phyloP scores from a whole-genome alignment of 1,284 basidiomycete species.

The Somion occarium region DNA sequence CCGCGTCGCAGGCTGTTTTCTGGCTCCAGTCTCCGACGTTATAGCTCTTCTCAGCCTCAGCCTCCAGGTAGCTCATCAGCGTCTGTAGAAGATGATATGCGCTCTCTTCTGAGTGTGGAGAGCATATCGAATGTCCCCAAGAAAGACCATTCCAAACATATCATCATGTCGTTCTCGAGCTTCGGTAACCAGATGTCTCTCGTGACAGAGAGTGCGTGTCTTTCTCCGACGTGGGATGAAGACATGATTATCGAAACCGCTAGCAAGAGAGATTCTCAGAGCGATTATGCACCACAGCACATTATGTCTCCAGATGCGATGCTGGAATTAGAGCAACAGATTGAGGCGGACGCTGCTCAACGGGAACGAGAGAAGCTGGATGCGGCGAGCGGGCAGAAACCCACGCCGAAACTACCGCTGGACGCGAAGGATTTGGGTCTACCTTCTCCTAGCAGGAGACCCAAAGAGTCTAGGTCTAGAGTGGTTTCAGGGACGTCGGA shows the following conservation, averaged over 20 bases:
- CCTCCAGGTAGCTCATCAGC: slow-evolving; percentile 15
- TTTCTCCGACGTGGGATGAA: slow-evolving; percentile 43
- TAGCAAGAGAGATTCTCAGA: slow-evolving; percentile 20
- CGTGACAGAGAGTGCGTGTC: slow-evolving; percentile 25
- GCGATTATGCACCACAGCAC: slow-evolving; percentile 54
- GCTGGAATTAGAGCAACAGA: slow-evolving; percentile 48
- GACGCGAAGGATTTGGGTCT: slow-evolving; percentile 23
- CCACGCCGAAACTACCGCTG: slow-evolving; percentile 20
- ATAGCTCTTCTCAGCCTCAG: slow-evolving; percentile 40
- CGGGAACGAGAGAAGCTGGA: slow-evolving; percentile 9
- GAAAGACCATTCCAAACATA: slow-evolving; percentile 16
- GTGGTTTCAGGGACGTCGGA: slow-evolving; percentile 18
- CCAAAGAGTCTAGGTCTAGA: slow-evolving; percentile 11
- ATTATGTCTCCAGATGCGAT: slow-evolving; percentile 66
- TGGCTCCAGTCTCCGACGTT: slow-evolving; percentile 43
- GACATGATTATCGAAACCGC: not conserved
- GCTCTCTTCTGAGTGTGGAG: slow-evolving; percentile 48
- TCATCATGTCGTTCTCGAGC: slow-evolving; percentile 22
- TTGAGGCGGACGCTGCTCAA: slow-evolving; percentile 26
- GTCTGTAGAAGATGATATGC: slow-evolving; percentile 43
- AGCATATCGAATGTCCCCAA: slow-evolving; percentile 11
- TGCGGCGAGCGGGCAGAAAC: slow-evolving; percentile 2
- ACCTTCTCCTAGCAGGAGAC: slow-evolving; percentile 13
- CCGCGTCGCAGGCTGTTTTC: slow-evolving; percentile 60
- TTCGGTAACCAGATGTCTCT: slow-evolving; percentile 22